Evolutionary conservation across 257 asterid species (phyloP), one percentile per base, ranked within the genome.

Genomic region (Przewalskia tangutica): DNA sequence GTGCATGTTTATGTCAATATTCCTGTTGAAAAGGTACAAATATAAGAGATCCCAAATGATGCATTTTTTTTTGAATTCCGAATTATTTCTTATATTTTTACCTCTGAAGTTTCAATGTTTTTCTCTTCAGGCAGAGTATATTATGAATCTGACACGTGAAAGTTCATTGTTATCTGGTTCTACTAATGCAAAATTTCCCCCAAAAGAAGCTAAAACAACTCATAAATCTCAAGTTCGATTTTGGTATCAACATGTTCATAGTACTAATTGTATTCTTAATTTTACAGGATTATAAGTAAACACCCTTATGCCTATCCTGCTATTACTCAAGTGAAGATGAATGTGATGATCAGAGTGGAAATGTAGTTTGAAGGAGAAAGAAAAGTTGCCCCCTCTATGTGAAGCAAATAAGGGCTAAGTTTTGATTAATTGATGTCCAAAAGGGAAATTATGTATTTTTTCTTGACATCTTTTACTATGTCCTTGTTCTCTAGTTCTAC

Each of bases 1-100:
- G 68, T 84, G n/a, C 81, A 64, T 3, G 82, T 77, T 4, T 84
- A 81, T 5, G 82, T 81, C 17, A 58, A 84, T 76, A 48, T 84
- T 54, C 44, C 58, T 0, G 58, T 14, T 11, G 66, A 81, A 4
- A 66, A 64, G 84, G 86, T 84, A 27, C 48, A 62, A 5, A 18
- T 70, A 44, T 70, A 70, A 70, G 6, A 68, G 8, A 44, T n/a
- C 0, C 34, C 55, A 42, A 36, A 38, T 3, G 2, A 16, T 36
- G 7, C 0, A 20, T 7, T 10, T 6, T 17, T 36, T 65, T 14
- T 0, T 10, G 0, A 10, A 2, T 64, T n/a, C 8, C 11, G 0
- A 56, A 17, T 17, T 56, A 56, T 70, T 70, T 44, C 34, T 42
- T 44, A 46, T 18, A 44, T 44, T 3, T 44, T 9, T n/a, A 4